Evolutionary conservation across 129 eudicot species (phyloP), one percentile per base, ranked within the genome.

Genomic region (Apium graveolens): DNA sequence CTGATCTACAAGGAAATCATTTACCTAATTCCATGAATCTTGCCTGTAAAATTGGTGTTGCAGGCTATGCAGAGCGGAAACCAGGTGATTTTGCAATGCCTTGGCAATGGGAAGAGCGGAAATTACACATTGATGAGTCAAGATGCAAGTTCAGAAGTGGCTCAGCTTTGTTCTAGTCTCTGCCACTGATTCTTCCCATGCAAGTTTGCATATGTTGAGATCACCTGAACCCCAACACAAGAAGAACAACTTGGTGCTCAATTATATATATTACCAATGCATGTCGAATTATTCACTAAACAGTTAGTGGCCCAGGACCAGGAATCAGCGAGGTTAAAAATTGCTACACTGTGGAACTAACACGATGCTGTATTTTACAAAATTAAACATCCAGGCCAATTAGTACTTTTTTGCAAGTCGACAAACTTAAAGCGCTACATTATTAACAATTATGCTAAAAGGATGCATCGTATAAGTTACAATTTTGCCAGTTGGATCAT

Each of bases 1-100:
- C 68, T 60, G 32, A 60, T 60, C 68, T 10, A 16, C 32, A 10
- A n/a, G 5, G 32, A 60, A 60, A 60, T 32, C 3, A 10, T 12
- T 34, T 11, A 32, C 34, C 24, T 68, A 68, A 66, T 31, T 66
- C 24, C 16, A 11, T 66, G 10, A 29, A 66, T 12, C 41, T 31
- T 66, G 41, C 73, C 42, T 31, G 5, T 13, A 20, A 68, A 68
- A 14, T 46, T 20, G 82, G 87, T 90, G 91, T 82, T 85, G 24
- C 72, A 66, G 72, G 72, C 72, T 66, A 7, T 70, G 41, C 89
- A 83, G 55, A 7, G 46, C 3, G 88, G 73, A 35, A 82, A 80
- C 74, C 81, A 85, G 53, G 20, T 90, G 75, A 82, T 81, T 73
- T 34, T 92, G 78, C 90, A 90, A 76, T 92, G 97, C 82, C 76